Conservation (phyloP, 805 yeast species). For the Barnettozyma californica region DNA sequence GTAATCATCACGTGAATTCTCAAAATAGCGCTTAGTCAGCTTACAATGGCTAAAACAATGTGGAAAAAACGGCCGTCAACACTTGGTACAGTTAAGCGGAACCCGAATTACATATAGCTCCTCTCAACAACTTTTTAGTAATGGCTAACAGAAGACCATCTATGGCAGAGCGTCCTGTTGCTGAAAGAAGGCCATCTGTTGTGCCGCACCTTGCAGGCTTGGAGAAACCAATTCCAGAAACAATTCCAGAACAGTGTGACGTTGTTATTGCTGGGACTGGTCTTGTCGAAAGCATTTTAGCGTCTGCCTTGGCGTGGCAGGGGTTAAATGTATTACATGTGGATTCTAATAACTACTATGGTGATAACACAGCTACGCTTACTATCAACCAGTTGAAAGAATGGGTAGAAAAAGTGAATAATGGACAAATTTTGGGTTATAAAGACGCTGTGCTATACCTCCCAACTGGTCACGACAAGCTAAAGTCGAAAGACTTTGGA, state of each 20-base stretch:
- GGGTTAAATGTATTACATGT: slow-evolving; percentile 94
- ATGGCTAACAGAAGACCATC: slow-evolving; percentile 46
- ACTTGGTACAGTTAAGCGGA: neutral
- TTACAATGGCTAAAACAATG: neutral
- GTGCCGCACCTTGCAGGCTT: slow-evolving; percentile 74
- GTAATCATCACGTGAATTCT: neutral
- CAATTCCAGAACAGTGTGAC: slow-evolving; percentile 70
- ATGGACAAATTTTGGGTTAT: slow-evolving; percentile 33
- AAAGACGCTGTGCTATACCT: slow-evolving; percentile 76
- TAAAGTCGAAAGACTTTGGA: slow-evolving; percentile 65
- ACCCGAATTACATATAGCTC: neutral
- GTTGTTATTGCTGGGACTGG: slow-evolving; percentile 94
- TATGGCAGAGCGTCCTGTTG: slow-evolving; percentile 64
- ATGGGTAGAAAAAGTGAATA: slow-evolving; percentile 76
- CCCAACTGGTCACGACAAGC: slow-evolving; percentile 46
- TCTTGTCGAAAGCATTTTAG: slow-evolving; percentile 76
- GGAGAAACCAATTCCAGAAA: slow-evolving; percentile 62
- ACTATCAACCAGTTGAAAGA: slow-evolving; percentile 79
- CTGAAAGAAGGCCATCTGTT: slow-evolving; percentile 31
- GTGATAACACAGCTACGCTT: slow-evolving; percentile 81
- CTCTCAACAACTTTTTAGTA: too few relatives aligned
- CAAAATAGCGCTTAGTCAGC: neutral
- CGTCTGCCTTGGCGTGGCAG: slow-evolving; percentile 96
- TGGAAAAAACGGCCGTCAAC: neutral
- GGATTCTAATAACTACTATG: slow-evolving; percentile 80